Conservation (phyloP, 2,329 filamentous ascomycete genomes). For the Fusarium duplospermum region DNA sequence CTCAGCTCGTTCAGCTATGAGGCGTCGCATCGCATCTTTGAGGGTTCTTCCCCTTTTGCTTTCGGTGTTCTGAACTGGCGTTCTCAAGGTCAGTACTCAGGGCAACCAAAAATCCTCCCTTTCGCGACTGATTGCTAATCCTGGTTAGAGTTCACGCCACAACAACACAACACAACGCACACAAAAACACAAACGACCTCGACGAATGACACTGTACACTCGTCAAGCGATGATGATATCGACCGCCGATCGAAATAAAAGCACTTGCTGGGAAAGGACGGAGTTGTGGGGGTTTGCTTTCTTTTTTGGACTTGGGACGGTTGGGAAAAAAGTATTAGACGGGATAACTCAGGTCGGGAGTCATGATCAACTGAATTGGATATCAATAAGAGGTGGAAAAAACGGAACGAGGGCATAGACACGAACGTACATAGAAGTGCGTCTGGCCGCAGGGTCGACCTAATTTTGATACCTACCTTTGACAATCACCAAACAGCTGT, state of each 20-base stretch:
- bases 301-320: constrained; percentile 36
- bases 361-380: constrained; percentile 35
- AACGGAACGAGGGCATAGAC: constrained; percentile 41
- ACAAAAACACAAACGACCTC: constrained; percentile 18
- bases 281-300: constrained; percentile 41
- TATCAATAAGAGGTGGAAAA: constrained; percentile 37
- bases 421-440: constrained; percentile 40
- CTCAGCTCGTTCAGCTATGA: constrained; percentile 29
- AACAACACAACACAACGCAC: background rate
- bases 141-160: constrained; percentile 30
- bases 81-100: constrained; percentile 30
- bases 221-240: constrained; percentile 41
- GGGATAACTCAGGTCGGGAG: constrained; percentile 36
- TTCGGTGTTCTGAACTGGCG: constrained; percentile 28
- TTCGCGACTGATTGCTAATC: constrained; percentile 19
- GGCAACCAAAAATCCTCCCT: background rate
- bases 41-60: constrained; percentile 7
- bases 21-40: constrained; percentile 11
- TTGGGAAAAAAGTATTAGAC: constrained; percentile 45
- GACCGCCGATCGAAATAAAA: constrained; percentile 41
- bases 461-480: constrained; percentile 34
- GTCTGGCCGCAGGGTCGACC: constrained; percentile 34
- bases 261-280: constrained; percentile 23
- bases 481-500: constrained; percentile 3
- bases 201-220: constrained; percentile 34